Evolutionary conservation across 1,139 yeast species (phyloP).

Genomic region (Saccharomycopsis crataegensis): DNA sequence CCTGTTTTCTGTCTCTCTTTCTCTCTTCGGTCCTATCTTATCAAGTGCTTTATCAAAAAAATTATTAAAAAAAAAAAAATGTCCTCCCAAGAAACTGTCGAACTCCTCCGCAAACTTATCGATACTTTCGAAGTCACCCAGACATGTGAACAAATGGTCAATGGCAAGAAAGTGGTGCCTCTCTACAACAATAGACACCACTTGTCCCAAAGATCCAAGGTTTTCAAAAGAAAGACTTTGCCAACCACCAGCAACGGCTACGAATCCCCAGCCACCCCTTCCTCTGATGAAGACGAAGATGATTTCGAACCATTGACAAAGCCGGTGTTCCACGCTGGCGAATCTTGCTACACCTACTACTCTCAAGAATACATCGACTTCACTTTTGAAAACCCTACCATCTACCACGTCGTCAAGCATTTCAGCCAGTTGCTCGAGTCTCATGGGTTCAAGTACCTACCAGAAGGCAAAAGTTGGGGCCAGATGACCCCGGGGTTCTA

Average conservation of each 20-base stretch:
- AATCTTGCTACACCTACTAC: constrained; percentile 30
- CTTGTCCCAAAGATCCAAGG: neutral
- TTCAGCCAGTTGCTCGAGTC: constrained; percentile 36
- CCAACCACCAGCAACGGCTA: neutral
- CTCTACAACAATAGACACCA: neutral
- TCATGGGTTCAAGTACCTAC: constrained; percentile 46
- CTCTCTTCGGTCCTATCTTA: too few species aligned
- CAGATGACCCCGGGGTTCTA: constrained; percentile 38
- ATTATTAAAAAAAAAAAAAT: too few species aligned
- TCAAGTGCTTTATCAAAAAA: too few species aligned
- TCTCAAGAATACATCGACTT: constrained; percentile 49
- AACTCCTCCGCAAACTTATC: too few species aligned
- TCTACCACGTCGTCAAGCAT: constrained; percentile 47
- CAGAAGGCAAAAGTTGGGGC: constrained; percentile 45
- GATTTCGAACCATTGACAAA: too few species aligned
- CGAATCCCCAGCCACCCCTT: neutral
- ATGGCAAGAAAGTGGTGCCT: too few species aligned
- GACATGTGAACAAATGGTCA: too few species aligned
- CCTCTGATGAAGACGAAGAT: too few species aligned
- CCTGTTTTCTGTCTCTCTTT: too few species aligned
- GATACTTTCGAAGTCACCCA: too few species aligned
- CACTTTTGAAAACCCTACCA: constrained; percentile 54
- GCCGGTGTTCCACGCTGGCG: too few species aligned
- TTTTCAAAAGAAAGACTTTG: constrained; percentile 3
- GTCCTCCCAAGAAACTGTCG: too few species aligned